These are phyloP conservation scores for Cryptococcus floricola DNA, from an alignment of 1,284 basidiomycete genomes.

Conservation along the genomic window DNA sequence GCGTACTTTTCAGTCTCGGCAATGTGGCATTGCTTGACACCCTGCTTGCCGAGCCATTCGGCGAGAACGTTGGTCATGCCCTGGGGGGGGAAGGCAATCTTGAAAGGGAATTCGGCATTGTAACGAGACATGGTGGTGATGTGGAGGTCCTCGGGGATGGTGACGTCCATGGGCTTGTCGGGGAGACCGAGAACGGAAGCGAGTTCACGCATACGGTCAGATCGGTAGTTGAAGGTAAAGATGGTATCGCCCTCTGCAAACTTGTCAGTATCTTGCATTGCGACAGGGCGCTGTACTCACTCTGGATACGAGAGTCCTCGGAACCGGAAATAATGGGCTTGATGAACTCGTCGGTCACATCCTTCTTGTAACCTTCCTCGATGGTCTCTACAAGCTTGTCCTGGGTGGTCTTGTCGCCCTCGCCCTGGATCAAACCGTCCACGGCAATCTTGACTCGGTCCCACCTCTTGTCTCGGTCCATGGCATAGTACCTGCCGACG, in stretches of 20 bases:
- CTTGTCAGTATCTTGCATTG: constrained; percentile 1
- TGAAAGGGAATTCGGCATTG: constrained; percentile 81
- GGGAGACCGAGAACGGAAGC: constrained; percentile 70
- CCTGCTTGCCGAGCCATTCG: constrained; percentile 76
- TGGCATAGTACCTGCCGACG: constrained; percentile 85
- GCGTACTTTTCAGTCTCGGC: constrained; percentile 94
- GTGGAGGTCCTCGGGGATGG: constrained; percentile 69
- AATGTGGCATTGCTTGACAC: constrained; percentile 76
- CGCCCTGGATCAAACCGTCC: constrained; percentile 72
- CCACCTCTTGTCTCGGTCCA: constrained; percentile 95
- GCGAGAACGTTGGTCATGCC: constrained; percentile 86
- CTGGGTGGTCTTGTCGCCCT: constrained; percentile 58
- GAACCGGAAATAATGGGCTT: constrained; percentile 85
- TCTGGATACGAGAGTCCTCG: constrained; percentile 72
- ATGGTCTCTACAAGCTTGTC: constrained; percentile 64
- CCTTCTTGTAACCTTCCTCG: constrained; percentile 68
- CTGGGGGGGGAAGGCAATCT: constrained; percentile 81
- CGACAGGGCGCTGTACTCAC: constrained; percentile 47
- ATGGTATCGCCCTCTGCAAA: constrained; percentile 63
- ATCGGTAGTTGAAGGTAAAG: constrained; percentile 93
- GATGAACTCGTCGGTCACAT: constrained; percentile 86
- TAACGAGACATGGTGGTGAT: constrained; percentile 92
- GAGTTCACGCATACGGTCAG: constrained; percentile 88
- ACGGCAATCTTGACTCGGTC: constrained; percentile 83
- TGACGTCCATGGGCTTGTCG: constrained; percentile 75